phyloP scores from a whole-genome alignment of 148 eudicot genomes.

The Spergularia bocconei region DNA sequence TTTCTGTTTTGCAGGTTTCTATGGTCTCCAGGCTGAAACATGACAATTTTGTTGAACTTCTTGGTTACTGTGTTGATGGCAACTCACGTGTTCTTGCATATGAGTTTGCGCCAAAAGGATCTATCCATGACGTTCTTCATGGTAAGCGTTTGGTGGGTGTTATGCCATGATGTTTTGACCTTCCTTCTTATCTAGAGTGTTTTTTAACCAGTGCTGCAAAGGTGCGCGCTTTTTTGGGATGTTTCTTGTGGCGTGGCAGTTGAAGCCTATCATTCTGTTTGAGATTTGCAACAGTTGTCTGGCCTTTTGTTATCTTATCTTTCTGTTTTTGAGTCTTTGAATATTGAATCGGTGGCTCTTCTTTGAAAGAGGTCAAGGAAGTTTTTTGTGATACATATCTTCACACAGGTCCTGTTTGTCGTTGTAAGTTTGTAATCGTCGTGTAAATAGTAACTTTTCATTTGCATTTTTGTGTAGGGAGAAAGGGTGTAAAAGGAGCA shows the following conservation, averaged over 20 bases:
- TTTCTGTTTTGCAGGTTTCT: conserved; percentile 48
- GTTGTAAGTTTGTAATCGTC: not conserved
- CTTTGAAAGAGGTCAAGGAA: not conserved
- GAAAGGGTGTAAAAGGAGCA: conserved; percentile 90
- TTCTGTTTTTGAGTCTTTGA: not conserved
- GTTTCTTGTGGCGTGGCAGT: not conserved
- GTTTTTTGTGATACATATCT: not conserved
- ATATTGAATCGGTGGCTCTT: not conserved
- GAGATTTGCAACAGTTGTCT: not conserved
- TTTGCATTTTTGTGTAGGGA: conserved; percentile 36
- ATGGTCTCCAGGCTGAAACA: conserved; percentile 76
- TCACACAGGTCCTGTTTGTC: not conserved
- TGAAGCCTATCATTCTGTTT: not conserved
- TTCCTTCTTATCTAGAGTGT: not conserved
- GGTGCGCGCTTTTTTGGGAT: not conserved
- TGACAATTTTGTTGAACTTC: conserved; percentile 77
- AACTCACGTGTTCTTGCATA: conserved; percentile 65
- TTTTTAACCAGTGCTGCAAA: no score
- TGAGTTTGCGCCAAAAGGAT: conserved; percentile 87
- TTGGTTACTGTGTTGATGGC: conserved; percentile 78
- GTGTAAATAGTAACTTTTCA: not conserved
- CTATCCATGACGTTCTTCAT: conserved; percentile 78
- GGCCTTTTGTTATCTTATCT: not conserved
- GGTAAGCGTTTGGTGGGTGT: conserved; percentile 38
- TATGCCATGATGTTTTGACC: not conserved